These are phyloP conservation scores for Astrephomene gubernaculifera DNA, from an alignment of 139 green algal genomes.

Conservation along the genomic window DNA sequence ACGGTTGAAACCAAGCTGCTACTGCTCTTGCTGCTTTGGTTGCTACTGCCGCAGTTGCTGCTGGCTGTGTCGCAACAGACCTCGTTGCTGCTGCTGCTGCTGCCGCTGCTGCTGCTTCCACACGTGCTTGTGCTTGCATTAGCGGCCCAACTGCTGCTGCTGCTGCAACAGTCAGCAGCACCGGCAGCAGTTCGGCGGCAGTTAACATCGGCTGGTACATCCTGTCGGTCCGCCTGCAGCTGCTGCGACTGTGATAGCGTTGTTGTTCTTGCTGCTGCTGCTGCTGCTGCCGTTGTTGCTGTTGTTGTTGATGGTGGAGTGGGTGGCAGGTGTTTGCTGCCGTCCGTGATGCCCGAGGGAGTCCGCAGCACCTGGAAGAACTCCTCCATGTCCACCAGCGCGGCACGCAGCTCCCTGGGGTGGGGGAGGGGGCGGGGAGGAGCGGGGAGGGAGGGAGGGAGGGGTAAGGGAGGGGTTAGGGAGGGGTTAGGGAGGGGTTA, in stretches of 20 bases:
- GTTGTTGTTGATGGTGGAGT: neutral
- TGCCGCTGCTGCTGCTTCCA: constrained; percentile 31
- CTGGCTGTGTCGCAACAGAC: neutral
- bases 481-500: neutral
- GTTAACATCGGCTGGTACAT: no score
- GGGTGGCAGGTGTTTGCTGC: constrained; percentile 37
- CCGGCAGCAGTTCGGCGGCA: no score
- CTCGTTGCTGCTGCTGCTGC: constrained; percentile 34
- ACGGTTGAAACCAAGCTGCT: no score
- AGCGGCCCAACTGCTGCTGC: constrained; percentile 2
- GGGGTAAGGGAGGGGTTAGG: neutral
- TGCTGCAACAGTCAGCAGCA: no score
- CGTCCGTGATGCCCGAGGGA: constrained; percentile 69
- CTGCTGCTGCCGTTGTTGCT: neutral
- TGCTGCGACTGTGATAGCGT: no score
- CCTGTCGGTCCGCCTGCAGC: no score
- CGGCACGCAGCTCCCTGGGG: constrained; percentile 89
- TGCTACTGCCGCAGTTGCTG: neutral
- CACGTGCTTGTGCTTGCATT: no score
- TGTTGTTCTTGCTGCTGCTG: no score
- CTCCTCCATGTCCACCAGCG: constrained; percentile 95
- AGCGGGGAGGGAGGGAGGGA: neutral
- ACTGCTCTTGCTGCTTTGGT: no score
- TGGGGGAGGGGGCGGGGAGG: constrained; percentile 54
- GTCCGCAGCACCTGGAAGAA: constrained; percentile 91